phyloP scores from a whole-genome alignment of 768 basidiomycete genomes.

The Scleroderma bovista region DNA sequence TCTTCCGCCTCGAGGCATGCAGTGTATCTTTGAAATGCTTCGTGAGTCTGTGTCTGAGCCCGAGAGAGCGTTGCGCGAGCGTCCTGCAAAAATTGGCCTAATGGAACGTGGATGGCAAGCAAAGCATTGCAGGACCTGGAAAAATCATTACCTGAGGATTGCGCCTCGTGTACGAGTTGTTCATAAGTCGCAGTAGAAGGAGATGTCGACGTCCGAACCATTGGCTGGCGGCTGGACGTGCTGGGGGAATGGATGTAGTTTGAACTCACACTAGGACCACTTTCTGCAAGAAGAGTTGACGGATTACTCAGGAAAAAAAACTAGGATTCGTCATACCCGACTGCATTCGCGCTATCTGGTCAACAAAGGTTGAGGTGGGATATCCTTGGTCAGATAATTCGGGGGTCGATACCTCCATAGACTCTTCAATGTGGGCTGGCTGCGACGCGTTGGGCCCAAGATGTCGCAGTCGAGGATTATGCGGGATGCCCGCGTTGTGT shows the following conservation, averaged over 20 bases:
- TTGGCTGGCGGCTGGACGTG: constrained; percentile 25
- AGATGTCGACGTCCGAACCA: constrained; percentile 45
- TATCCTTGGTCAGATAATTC: constrained; percentile 31
- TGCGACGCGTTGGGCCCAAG: constrained; percentile 26
- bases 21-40: constrained; percentile 65
- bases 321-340: constrained; percentile 21
- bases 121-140: constrained; percentile 4
- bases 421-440: constrained; percentile 28
- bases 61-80: constrained; percentile 55
- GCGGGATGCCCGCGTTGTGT: constrained; percentile 67
- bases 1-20: constrained; percentile 62
- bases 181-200: constrained; percentile 48
- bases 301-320: neutral
- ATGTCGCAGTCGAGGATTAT: constrained; percentile 75
- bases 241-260: constrained; percentile 29
- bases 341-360: constrained; percentile 31
- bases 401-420: constrained; percentile 31
- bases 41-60: constrained; percentile 68
- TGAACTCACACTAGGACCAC: constrained; percentile 23
- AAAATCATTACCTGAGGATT: constrained; percentile 45
- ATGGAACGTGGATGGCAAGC: constrained; percentile 8
- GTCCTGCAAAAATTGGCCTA: constrained; percentile 59
- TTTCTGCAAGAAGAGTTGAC: constrained; percentile 16
- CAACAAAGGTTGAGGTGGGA: constrained; percentile 23
- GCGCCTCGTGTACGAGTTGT: constrained; percentile 52